Base-by-base conservation (phyloP, 495 filamentous ascomycete genomes). In the Hypomontagnella submonticulosa region DNA sequence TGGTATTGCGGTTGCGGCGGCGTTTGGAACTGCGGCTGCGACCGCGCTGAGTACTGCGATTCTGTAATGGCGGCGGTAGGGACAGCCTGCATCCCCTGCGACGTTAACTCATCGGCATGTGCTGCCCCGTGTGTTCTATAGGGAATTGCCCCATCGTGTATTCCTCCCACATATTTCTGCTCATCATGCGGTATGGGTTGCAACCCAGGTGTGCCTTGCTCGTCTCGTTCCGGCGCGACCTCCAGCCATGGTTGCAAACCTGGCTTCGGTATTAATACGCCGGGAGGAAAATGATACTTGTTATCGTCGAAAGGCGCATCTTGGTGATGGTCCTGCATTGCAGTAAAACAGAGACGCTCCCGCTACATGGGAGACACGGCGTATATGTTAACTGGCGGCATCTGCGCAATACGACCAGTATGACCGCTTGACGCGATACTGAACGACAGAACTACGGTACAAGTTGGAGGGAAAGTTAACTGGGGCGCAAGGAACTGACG, bases 271-370 rank as follows among this genome's bases (percentile, higher is more conserved):
- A 13, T 38, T 49, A 67, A 10, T 4, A 52, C 37, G 12, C 30
- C 34, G 9, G 50, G 20, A 2, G 57, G 63, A 6, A 67, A 67
- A 52, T 56, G 16, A 20, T 67, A 67, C 16, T 67, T 62, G 13
- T 61, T 53, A 40, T 54, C 48, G 53, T 67, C 58, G 36, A 62
- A 57, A 20, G 30, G 13, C 19, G 16, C 57, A 58, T 67, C 58
- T 16, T 52, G 38, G 20, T 46, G 11, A 30, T 51, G 51, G 34
- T 58, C 51, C 52, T 67, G 57, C 64, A 67, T 67, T 48, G 58
- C 48, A 46, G 57, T 47, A 53, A 38, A 47, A 57, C 32, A 34
- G 36, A 36, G 30, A 23, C 36, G 32, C 37, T 34, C 19, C 34
- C 40, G 36, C 41, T 58, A 51, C 54, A 41, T 58, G 27, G 53